Base-by-base conservation (phyloP, 73 alveolate genomes). In the Tetrahymena malaccensis region DNA sequence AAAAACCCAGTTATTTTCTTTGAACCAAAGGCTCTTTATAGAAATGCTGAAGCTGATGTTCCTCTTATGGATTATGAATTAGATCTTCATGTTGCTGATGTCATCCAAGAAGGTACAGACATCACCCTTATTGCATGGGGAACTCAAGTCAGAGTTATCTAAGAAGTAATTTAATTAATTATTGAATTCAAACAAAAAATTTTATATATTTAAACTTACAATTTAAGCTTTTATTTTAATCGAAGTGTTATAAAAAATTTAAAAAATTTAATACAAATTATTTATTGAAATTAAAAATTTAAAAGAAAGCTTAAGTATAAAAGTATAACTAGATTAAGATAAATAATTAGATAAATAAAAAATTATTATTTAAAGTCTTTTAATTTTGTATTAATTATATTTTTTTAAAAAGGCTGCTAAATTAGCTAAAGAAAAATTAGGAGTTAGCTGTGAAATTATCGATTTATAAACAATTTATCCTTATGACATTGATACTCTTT, bases 401-500 rank as follows among this genome's bases (percentile, higher is more conserved):
- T 40, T 4, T 19, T 11, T 31, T 9, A 27, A 85, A 93, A 93
- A 97, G 96, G 99, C 98, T 96, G 98, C 97, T 12, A 96, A 94
- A 35, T 93, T 96, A 96, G 99, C 98, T 34, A 97, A 97, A 93
- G 94, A 97, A 56, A 98, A 98, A 35, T 40, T 70, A 12, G 99
- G 99, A 25, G 96, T 98, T 43, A 94, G 99, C 34, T 96, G 99
- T 70, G 99, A 98, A 96, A 94, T 98, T 94, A 97, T 98, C 84
- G 99, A 98, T 95, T 94, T 98, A 85, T 97, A 98, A 84, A 98
- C 99, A 34, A 98, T 98, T 93, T 93, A 96, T 83, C 99, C 99
- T 35, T 98, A 98, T 97, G 99, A 98, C 95, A 97, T 93, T 35
- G 99, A 98, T 43, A 98, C 99, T 16, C 98, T 98, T 37, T 95